Conservation (phyloP, 768 basidiomycete species). For the Harrya chromipes region DNA sequence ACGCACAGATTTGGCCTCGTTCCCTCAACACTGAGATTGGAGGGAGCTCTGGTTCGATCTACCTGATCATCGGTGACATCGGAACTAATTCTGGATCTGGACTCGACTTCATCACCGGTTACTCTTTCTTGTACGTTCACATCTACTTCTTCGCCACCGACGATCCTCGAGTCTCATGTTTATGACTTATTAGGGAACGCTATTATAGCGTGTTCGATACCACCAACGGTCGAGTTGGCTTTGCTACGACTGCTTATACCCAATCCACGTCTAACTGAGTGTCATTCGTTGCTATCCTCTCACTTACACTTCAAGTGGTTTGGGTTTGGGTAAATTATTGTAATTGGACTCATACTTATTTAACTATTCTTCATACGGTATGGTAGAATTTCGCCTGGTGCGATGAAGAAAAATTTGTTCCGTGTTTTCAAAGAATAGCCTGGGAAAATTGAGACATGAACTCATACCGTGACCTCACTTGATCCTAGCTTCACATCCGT, state of each 20-base stretch:
- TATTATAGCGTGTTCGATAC: conserved; percentile 31
- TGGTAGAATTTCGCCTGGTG: too few species aligned
- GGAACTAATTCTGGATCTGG: conserved; percentile 6
- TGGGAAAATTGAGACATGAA: too few species aligned
- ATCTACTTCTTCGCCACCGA: background rate
- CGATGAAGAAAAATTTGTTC: too few species aligned
- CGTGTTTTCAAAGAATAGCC: too few species aligned
- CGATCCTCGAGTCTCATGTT: background rate
- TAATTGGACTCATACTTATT: too few species aligned
- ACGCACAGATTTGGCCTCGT: conserved; percentile 11
- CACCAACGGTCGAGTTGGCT: conserved; percentile 31
- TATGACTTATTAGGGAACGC: conserved; percentile 24
- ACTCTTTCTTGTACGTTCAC: conserved; percentile 10
- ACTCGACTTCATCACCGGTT: conserved; percentile 16
- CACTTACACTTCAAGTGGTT: too few species aligned
- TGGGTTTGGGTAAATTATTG: too few species aligned
- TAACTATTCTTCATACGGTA: too few species aligned
- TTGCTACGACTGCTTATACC: conserved; percentile 40
- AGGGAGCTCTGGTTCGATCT: conserved; percentile 16
- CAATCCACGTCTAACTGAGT: too few species aligned
- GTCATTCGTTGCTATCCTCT: too few species aligned
- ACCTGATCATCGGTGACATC: conserved; percentile 18
- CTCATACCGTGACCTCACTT: too few species aligned
- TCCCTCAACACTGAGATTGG: conserved; percentile 23
- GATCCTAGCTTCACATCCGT: too few species aligned